Percentiles rank a stretch among this genome's conserved stretches.
phyloP scores from a whole-genome alignment of 768 basidiomycete genomes.

The Pholiota conissans region DNA sequence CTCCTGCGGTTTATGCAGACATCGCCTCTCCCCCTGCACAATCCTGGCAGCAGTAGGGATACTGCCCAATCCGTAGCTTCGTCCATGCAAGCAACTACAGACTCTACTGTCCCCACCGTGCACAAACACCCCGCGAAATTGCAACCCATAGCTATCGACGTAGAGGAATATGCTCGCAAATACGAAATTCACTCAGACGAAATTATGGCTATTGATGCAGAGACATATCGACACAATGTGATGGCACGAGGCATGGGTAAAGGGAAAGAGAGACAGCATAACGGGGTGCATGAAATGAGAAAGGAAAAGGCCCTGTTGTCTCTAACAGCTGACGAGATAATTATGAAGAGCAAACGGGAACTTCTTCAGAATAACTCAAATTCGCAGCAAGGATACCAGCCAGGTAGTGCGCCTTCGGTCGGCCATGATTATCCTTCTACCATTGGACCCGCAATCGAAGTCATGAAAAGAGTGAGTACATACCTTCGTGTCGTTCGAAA shows the following conservation, averaged over 20 bases:
- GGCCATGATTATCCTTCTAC: not conserved
- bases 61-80: too few relatives aligned
- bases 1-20: too few relatives aligned
- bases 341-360: too few relatives aligned
- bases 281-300: not conserved
- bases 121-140: too few relatives aligned
- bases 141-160: slow-evolving; percentile 8
- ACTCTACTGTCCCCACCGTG: too few relatives aligned
- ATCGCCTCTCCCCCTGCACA: too few relatives aligned
- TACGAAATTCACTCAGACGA: slow-evolving; percentile 9
- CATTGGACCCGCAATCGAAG: not conserved
- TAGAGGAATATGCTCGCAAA: slow-evolving; percentile 2
- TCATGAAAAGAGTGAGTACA: not conserved
- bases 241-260: slow-evolving; percentile 1
- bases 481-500: not conserved
- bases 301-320: not conserved
- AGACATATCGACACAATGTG: slow-evolving; percentile 9
- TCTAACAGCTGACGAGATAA: not conserved
- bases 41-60: too few relatives aligned
- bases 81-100: too few relatives aligned
- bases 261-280: slow-evolving; percentile 2
- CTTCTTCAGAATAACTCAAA: too few relatives aligned
- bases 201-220: slow-evolving; percentile 5
- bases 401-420: too few relatives aligned
- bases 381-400: too few relatives aligned